Evolutionary conservation across 164 flowering plant genomes (phyloP), one percentile per base, ranked within the genome.

Genomic region (Kalanchoe fedtschenkoi): DNA sequence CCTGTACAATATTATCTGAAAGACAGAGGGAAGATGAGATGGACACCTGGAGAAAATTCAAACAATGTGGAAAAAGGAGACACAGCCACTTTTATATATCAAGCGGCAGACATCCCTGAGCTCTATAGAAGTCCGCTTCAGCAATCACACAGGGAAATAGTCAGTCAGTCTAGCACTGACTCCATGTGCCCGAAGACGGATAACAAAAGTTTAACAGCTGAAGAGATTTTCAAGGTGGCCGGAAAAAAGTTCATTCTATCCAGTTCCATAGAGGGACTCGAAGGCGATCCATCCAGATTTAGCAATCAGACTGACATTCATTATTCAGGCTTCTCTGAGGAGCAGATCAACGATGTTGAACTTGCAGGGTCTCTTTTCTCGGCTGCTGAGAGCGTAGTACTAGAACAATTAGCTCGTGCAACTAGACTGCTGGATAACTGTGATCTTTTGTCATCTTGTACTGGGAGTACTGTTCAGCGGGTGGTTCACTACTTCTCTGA

Each of bases 341-440:
- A 78, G 35, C 81, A 78, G 61, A 65, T 6, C 21, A 62, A 62
- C 58, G 75, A 75, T n/a, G 82, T 83, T 11, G 75, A 74, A 26
- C 80, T 86, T 6, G 79, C 74, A 4, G 72, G 67, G 6, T 56
- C 76, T 46, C 86, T 84, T 56, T 66, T 86, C 2, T 68, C 81
- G 17, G 64, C 78, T 6, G 92, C 82, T 2, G 86, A 84, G 73
- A 79, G 77, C 60, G 68, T 82, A 17, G 68, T 74, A 29, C 35
- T 71, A 44, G 74, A 77, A 58, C 80, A 79, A 61, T 82, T 63
- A 17, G 78, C 75, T 0, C 63, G 63, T 7, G 88, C 84, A 4
- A 66, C 58, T 22, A 75, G 62, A 43, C 34, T 83, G 66, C 71
- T 86, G 1, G 39, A 66, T 7, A 64, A 65, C 29, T 81, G 87